Evolutionary conservation across 805 yeast species (phyloP).

Genomic region (Lachancea waltii): DNA sequence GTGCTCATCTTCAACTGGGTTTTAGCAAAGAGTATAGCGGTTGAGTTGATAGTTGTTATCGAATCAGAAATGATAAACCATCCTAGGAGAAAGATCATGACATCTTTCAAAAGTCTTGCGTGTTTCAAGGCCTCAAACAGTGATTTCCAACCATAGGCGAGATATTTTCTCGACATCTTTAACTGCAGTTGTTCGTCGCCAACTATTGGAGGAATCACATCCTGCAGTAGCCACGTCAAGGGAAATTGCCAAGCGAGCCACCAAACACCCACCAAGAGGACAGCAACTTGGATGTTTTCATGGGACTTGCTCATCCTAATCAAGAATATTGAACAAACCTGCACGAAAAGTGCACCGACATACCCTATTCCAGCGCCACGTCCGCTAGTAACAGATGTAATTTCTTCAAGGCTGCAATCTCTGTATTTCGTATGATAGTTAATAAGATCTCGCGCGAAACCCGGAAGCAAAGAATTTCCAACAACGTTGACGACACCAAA

Average conservation of each 20-base stretch:
- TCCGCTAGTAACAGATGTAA: conserved; percentile 52
- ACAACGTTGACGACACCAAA: conserved; percentile 77
- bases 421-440: conserved; percentile 14
- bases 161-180: conserved; percentile 26
- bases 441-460: conserved; percentile 43
- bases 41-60: conserved; percentile 69
- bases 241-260: conserved; percentile 72
- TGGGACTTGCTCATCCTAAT: conserved; percentile 29
- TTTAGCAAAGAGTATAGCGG: conserved; percentile 71
- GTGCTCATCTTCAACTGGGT: conserved; percentile 66
- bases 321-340: conserved; percentile 48
- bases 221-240: conserved; percentile 39
- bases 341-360: conserved; percentile 61
- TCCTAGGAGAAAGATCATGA: conserved; percentile 56
- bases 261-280: conserved; percentile 65
- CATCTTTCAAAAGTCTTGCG: conserved; percentile 56
- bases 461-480: conserved; percentile 68
- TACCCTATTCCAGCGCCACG: conserved; percentile 68
- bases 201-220: conserved; percentile 11
- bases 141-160: conserved; percentile 58
- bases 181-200: conserved; percentile 6
- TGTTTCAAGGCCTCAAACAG: conserved; percentile 49
- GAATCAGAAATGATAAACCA: conserved; percentile 78
- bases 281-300: conserved; percentile 45
- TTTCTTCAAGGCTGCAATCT: conserved; percentile 10